A percentile compares a stretch with the other conserved stretches of the same genome.
Evolutionary conservation across 345 rosid species (phyloP).

Genomic region (Sonneratia caseolaris): DNA sequence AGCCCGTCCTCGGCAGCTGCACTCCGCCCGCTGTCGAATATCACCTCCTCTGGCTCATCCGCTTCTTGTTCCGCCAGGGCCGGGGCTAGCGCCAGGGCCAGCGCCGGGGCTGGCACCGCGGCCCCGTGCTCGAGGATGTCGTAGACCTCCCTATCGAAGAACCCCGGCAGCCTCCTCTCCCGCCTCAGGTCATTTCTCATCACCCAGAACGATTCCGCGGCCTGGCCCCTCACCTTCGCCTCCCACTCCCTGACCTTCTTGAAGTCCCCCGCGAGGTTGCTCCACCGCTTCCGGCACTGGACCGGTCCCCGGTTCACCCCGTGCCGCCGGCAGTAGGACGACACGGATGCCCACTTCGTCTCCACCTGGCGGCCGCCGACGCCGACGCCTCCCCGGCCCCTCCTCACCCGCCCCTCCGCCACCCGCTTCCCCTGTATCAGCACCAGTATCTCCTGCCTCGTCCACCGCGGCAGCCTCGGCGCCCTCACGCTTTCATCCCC

Average conservation of each 20-base stretch:
- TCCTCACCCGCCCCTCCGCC: constrained; percentile 76
- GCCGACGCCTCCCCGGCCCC: constrained; percentile 56
- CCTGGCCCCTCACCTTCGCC: constrained; percentile 47
- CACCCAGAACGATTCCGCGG: constrained; percentile 82
- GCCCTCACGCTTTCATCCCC: constrained; percentile 51
- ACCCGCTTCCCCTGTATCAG: constrained; percentile 90
- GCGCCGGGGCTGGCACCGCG: constrained; percentile 14
- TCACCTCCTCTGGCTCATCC: constrained; percentile 24
- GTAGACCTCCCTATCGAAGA: constrained; percentile 86
- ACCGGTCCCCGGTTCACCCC: constrained; percentile 95
- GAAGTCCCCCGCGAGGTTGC: constrained; percentile 90
- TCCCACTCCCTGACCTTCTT: constrained; percentile 99
- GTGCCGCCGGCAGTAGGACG: constrained; percentile 77
- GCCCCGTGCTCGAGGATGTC: constrained; percentile 68
- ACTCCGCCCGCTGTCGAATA: constrained; percentile 60
- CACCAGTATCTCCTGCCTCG: constrained; percentile 88
- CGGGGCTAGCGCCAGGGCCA: constrained; percentile 15
- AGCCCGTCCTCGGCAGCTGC: constrained; percentile 59
- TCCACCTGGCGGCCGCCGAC: constrained; percentile 61
- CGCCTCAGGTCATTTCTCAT: constrained; percentile 87
- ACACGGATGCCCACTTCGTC: constrained; percentile 93
- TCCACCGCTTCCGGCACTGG: constrained; percentile 98
- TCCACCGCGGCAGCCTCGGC: constrained; percentile 93
- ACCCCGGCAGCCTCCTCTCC: constrained; percentile 84
- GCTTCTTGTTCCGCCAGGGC: constrained; percentile 6